Evolutionary conservation across 2,329 filamentous ascomycete species (phyloP), one percentile per base, ranked within the genome.

Genomic region (Colletotrichum sp.): DNA sequence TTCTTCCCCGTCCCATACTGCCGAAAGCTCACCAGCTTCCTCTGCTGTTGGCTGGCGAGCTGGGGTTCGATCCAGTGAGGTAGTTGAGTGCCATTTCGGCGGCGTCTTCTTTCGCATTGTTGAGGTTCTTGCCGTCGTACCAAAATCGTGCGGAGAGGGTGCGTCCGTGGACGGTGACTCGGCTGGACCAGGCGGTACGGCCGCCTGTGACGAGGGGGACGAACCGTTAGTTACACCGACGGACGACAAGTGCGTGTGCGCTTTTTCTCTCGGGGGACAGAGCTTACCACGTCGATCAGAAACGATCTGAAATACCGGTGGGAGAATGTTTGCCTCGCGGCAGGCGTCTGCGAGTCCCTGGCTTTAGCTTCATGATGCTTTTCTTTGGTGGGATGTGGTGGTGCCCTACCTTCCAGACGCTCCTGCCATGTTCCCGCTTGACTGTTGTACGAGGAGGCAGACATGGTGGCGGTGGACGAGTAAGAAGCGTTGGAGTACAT

Each of bases 31-130:
- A 77, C 77, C 75, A 78, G 69, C 67, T 72, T 34, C 62, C 78
- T 60, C 70, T 76, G 71, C 70, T 76, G 69, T 78, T 84, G 26
- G 84, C 81, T 9, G 87, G 85, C 24, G 86, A 88, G 73, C 80
- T 85, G n/a, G 85, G 83, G 65, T 81, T 85, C 72, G 84, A 86
- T 66, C 83, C 83, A 72, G 79, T 86, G 71, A 95, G 84, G 85
- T 89, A 90, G 81, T 89, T 90, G 76, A 94, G 84, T 30, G 95
- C 95, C 77, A 94, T 90, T 85, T 98, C 95, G 78, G 96, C 95
- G n/a, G 95, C 96, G 83, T 98, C 96, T 85, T 98, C 96, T 85
- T 92, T 93, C 75, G 95, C 95, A 82, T 98, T 98, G 88, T 96
- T 92, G 84, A 96, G 89, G 82, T 95, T 95, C 83, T 95, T 92